phyloP scores from a whole-genome alignment of 768 basidiomycete genomes.

The Trametes elegans region DNA sequence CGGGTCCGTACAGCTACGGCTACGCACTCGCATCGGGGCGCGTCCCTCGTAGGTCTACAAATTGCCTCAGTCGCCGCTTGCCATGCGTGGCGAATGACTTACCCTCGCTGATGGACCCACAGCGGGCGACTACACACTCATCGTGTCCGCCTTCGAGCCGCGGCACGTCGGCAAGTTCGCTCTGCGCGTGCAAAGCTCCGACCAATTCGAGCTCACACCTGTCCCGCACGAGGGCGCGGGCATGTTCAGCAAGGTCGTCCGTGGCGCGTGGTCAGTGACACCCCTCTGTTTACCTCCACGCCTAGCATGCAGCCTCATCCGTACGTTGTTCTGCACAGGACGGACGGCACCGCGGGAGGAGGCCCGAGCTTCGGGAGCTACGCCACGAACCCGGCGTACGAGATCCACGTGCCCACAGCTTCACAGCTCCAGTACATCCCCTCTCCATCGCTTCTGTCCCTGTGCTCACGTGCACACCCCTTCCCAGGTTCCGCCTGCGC shows the following conservation, averaged over 20 bases:
- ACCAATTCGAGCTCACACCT: conserved; percentile 55
- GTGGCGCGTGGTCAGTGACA: conserved; percentile 70
- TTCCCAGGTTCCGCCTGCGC: conserved; percentile 65
- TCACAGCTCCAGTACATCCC: conserved; percentile 57
- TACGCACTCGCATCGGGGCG: conserved; percentile 53
- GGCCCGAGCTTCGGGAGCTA: conserved; percentile 68
- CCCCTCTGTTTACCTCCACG: background rate
- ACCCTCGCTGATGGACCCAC: too few relatives aligned
- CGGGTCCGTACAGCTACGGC: conserved; percentile 82
- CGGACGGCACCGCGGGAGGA: conserved; percentile 56
- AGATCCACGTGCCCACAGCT: conserved; percentile 49
- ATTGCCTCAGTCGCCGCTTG: background rate
- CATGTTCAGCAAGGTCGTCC: conserved; percentile 70
- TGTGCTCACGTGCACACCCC: background rate
- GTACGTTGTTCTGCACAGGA: conserved; percentile 43
- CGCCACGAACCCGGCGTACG: conserved; percentile 64
- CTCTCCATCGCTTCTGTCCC: background rate
- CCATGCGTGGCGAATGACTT: too few relatives aligned
- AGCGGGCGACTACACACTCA: conserved; percentile 81
- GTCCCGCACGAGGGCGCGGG: conserved; percentile 90
- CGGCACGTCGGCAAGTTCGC: conserved; percentile 61
- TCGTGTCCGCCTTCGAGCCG: conserved; percentile 86
- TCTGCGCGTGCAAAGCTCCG: conserved; percentile 60
- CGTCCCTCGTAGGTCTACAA: conserved; percentile 49
- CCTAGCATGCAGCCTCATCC: background rate